Percentiles rank a stretch among this genome's conserved stretches.
These are phyloP conservation scores for Russula compacta DNA, from an alignment of 768 basidiomycete genomes.

Conservation along the genomic window DNA sequence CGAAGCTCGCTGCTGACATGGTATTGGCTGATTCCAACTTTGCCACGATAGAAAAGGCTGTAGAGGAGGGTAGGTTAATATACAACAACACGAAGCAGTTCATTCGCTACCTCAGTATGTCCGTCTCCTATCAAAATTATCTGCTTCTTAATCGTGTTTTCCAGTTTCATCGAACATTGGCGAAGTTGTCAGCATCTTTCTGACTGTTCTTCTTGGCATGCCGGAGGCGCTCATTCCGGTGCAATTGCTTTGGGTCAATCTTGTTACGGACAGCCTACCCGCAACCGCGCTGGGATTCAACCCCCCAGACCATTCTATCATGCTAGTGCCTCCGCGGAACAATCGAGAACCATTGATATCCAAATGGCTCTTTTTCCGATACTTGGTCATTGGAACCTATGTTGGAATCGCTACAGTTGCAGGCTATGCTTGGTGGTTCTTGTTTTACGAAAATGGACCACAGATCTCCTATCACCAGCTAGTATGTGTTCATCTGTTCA, in stretches of 20 bases:
- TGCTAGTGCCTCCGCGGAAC: slow-evolving; percentile 88
- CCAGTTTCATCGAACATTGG: slow-evolving; percentile 93
- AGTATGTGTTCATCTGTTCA: slow-evolving; percentile 39
- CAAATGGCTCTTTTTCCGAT: slow-evolving; percentile 93
- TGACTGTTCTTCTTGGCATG: slow-evolving; percentile 96
- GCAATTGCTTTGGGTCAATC: slow-evolving; percentile 96
- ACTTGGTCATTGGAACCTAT: slow-evolving; percentile 87
- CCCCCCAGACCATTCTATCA: slow-evolving; percentile 92
- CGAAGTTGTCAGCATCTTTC: slow-evolving; percentile 94
- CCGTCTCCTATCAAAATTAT: background rate
- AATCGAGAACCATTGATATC: slow-evolving; percentile 87
- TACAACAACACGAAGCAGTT: slow-evolving; percentile 99
- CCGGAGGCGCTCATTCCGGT: slow-evolving; percentile 98
- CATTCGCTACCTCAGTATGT: slow-evolving; percentile 92
- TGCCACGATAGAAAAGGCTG: slow-evolving; percentile 90
- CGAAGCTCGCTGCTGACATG: slow-evolving; percentile 97
- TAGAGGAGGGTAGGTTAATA: slow-evolving; percentile 95
- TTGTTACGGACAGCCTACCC: slow-evolving; percentile 93
- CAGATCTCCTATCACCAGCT: slow-evolving; percentile 91
- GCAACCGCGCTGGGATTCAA: slow-evolving; percentile 98
- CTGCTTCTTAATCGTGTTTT: slow-evolving; percentile 8
- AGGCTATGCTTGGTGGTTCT: slow-evolving; percentile 99
- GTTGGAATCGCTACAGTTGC: slow-evolving; percentile 94
- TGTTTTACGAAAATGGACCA: slow-evolving; percentile 82
- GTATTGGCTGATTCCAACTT: slow-evolving; percentile 97